Evolutionary conservation across 129 eudicot genomes (phyloP).

Genomic region (Helianthus tuberosus): DNA sequence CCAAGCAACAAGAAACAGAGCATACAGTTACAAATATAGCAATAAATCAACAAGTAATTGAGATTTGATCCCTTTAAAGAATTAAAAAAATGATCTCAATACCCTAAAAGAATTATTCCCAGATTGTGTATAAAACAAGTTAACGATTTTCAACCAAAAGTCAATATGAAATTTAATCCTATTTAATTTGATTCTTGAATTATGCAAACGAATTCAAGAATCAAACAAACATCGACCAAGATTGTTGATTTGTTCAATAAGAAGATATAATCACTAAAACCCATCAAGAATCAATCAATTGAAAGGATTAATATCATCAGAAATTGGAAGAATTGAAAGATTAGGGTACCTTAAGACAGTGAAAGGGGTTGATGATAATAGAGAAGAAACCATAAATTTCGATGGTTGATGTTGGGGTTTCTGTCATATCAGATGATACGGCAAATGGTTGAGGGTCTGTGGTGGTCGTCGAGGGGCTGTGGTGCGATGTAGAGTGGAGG

Average conservation of each 20-base stretch:
- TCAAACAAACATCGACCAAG: conserved; percentile 19
- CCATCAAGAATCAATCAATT: conserved; percentile 12
- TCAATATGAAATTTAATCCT: conserved; percentile 5
- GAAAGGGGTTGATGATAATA: conserved; percentile 16
- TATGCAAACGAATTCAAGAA: conserved; percentile 16
- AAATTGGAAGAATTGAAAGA: not conserved
- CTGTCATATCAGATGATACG: conserved; percentile 23
- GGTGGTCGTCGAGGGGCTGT: no score
- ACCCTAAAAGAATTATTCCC: conserved; percentile 12
- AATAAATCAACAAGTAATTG: conserved; percentile 4
- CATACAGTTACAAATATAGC: conserved; percentile 7
- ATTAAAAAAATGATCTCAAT: conserved; percentile 7
- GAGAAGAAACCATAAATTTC: conserved; percentile 27
- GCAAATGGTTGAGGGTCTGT: conserved; percentile 25
- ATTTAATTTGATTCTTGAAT: conserved; percentile 15
- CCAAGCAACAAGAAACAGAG: conserved; percentile 8
- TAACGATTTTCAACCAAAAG: conserved; percentile 15
- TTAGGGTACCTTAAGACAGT: conserved; percentile 34
- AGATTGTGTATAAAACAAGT: conserved; percentile 18
- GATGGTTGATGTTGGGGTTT: conserved; percentile 30
- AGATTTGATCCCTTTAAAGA: not conserved
- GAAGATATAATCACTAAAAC: conserved; percentile 6
- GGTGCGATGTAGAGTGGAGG: no score
- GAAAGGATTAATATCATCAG: conserved; percentile 2
- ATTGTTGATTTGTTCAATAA: conserved; percentile 24